Conservation (phyloP, 2,329 filamentous ascomycete genomes). For the Cladobotryum mycophilum region DNA sequence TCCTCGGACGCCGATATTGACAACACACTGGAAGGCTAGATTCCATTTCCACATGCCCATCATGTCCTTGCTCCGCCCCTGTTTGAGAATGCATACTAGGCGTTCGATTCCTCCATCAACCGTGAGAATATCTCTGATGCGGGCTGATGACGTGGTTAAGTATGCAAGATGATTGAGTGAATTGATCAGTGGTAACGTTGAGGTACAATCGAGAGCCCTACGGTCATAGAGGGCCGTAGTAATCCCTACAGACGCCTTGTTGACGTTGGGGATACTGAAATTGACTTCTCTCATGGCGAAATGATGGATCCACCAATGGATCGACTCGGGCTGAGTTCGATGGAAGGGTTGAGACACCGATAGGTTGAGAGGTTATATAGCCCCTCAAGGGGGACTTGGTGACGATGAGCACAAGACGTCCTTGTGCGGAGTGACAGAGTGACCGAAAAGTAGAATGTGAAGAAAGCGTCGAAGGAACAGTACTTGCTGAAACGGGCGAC, state of each 20-base stretch:
- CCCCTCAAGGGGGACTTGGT: not conserved
- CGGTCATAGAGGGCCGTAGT: conserved; percentile 97
- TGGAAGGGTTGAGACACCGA: not conserved
- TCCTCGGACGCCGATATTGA: conserved; percentile 95
- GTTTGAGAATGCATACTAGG: conserved; percentile 94
- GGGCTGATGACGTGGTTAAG: conserved; percentile 93
- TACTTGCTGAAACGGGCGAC: not conserved
- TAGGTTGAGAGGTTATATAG: not conserved
- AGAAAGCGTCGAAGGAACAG: not conserved
- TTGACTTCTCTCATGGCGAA: conserved; percentile 96
- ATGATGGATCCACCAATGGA: conserved; percentile 11
- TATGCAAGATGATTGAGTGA: conserved; percentile 98
- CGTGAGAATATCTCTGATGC: conserved; percentile 94
- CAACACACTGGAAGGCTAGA: conserved; percentile 95
- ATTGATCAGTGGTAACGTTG: conserved; percentile 94
- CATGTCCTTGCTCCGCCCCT: conserved; percentile 93
- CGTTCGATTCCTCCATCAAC: conserved; percentile 98
- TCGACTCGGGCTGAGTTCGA: not conserved
- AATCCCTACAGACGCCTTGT: conserved; percentile 98
- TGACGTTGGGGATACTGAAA: conserved; percentile 98
- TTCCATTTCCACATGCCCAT: conserved; percentile 99
- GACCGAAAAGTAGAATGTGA: too few relatives aligned
- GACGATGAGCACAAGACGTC: not conserved
- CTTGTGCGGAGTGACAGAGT: not conserved
- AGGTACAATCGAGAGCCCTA: conserved; percentile 95